phyloP scores from a whole-genome alignment of 805 yeast genomes.

The Naumovozyma castellii region DNA sequence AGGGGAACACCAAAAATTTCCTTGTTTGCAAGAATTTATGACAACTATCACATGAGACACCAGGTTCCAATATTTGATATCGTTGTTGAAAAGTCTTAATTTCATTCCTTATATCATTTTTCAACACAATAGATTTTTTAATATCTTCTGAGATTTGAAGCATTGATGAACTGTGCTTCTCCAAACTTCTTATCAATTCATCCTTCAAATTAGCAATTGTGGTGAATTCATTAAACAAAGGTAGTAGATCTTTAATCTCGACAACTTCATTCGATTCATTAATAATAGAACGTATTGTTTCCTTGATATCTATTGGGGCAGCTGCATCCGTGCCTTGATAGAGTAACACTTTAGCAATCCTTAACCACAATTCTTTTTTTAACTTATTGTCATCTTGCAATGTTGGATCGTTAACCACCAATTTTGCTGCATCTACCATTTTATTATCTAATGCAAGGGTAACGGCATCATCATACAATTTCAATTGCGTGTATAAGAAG shows the following conservation, averaged over 20 bases:
- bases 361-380: constrained; percentile 66
- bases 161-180: constrained; percentile 59
- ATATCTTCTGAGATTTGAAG: constrained; percentile 62
- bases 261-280: constrained; percentile 40
- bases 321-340: constrained; percentile 11
- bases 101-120: constrained; percentile 49
- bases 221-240: constrained; percentile 74
- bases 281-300: constrained; percentile 30
- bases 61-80: constrained; percentile 66
- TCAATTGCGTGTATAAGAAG: constrained; percentile 57
- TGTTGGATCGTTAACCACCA: constrained; percentile 31
- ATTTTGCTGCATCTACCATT: constrained; percentile 20
- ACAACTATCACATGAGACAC: constrained; percentile 73
- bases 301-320: constrained; percentile 22
- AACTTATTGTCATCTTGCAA: constrained; percentile 35
- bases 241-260: constrained; percentile 72
- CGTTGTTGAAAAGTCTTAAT: constrained; percentile 44
- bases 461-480: constrained; percentile 72
- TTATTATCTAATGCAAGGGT: constrained; percentile 59
- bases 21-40: constrained; percentile 57
- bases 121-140: constrained; percentile 58
- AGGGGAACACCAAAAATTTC: constrained; percentile 75
- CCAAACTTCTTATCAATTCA: constrained; percentile 73
- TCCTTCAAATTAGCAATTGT: constrained; percentile 76
- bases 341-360: constrained; percentile 36